Conservation (phyloP, 2,329 filamentous ascomycete genomes). For the Orbilia quercus region DNA sequence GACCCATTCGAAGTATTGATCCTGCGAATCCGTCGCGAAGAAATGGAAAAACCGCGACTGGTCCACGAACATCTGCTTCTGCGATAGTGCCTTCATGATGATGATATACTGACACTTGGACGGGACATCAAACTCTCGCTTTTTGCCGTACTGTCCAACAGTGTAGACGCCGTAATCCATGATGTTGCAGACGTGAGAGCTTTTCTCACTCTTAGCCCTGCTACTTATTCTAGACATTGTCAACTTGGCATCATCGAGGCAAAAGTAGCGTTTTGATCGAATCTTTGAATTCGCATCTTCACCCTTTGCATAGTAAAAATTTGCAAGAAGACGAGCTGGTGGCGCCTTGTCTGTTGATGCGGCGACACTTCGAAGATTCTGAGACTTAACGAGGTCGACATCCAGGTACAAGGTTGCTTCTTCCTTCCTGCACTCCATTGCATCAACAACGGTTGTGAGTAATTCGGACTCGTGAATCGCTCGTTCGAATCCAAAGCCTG, state of each 20-base stretch:
- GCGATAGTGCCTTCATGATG: slow-evolving; percentile 46
- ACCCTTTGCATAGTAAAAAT: slow-evolving; percentile 50
- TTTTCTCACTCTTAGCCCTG: slow-evolving; percentile 46
- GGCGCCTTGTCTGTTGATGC: slow-evolving; percentile 15
- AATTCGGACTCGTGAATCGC: slow-evolving; percentile 44
- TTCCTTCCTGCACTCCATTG: slow-evolving; percentile 46
- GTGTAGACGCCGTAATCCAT: slow-evolving; percentile 53
- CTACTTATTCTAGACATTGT: slow-evolving; percentile 53
- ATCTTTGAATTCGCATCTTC: slow-evolving; percentile 51
- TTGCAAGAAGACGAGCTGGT: slow-evolving; percentile 31
- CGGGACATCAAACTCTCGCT: slow-evolving; percentile 43
- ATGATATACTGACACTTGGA: slow-evolving; percentile 55
- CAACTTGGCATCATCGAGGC: slow-evolving; percentile 51
- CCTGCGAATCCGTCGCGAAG: slow-evolving; percentile 49
- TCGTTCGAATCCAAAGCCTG: slow-evolving; percentile 47
- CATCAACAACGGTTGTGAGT: slow-evolving; percentile 39
- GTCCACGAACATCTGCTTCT: slow-evolving; percentile 52
- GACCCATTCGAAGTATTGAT: slow-evolving; percentile 51
- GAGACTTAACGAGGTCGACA: slow-evolving; percentile 42
- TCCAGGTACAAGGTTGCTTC: slow-evolving; percentile 46
- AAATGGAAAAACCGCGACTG: slow-evolving; percentile 53
- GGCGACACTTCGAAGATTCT: slow-evolving; percentile 30
- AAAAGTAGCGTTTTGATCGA: slow-evolving; percentile 49
- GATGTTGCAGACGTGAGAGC: slow-evolving; percentile 51
- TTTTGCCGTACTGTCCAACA: slow-evolving; percentile 53